Evolutionary conservation across 768 basidiomycete genomes (phyloP), one percentile per base, ranked within the genome.

Genomic region (Baorangia bicolor): DNA sequence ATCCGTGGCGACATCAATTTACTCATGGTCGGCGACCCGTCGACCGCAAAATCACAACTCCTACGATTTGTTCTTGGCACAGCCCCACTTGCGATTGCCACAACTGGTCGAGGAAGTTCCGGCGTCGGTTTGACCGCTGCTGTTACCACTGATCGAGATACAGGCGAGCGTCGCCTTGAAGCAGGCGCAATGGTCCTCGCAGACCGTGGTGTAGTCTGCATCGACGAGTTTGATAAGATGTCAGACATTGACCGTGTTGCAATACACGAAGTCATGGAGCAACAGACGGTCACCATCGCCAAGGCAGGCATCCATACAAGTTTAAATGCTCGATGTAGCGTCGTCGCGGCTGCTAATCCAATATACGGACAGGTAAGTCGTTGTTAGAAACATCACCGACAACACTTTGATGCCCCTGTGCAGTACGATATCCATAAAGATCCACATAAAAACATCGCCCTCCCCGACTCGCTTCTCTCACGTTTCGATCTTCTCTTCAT

Each of bases 221-320:
- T 99, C 64, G 97, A 99, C 73, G 97, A 99, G 74, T 99, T 99
- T 67, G 97, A 99, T 81, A 99, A 99, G 73, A 98, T 99, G 97
- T 95, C 93, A 27, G 97, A 99, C 69, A 82, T 98, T 61, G 97
- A 99, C 76, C 86, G 97, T 62, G 96, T 98, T 20, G 96, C 97
- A 33, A 99, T 99, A 65, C 97, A 99, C 75, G 97, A 99, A 83
- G 97, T 98, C 68, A 99, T 99, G 97, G 97, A 98, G 70, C 96
- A 98, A 72, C 97, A 99, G 70, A 99, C 97, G 0, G 96, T 99
- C 44, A 98, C 97, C 10, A 99, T 99, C 61, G 97, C 97, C 45
- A 99, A 99, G 68, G 97, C 97, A 13, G 97, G 97, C 55, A 99
- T 99, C 61, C 97, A 98, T 69, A 99, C 97, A 0, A 94, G 90